Base-by-base conservation (phyloP, 805 yeast species). In the Wilhelminamyces savonicus region DNA sequence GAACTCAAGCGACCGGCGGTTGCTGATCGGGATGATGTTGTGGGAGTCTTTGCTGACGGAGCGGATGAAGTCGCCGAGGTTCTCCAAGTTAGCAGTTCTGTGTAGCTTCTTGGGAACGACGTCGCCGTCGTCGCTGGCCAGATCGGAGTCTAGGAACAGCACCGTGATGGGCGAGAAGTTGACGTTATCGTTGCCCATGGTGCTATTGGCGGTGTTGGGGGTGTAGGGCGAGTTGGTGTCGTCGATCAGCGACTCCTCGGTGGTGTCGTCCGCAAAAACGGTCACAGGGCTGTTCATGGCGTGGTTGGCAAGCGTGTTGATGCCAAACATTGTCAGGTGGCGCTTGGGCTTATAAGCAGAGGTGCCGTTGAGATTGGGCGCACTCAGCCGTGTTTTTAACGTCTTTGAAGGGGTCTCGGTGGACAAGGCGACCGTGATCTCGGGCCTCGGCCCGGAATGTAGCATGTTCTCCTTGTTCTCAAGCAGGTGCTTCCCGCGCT, bases 311-410 rank as follows among this genome's bases (percentile, higher is more conserved):
- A 17, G 8, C n/a, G n/a, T n/a, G n/a, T n/a, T n/a, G n/a, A n/a
- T n/a, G n/a, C n/a, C n/a, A n/a, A n/a, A n/a, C n/a, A n/a, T n/a
- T n/a, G n/a, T n/a, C 19, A 17, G 19, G 19, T 17, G 8, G 8
- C 19, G 19, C 19, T 17, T 17, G 19, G 19, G n/a, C n/a, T n/a
- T n/a, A n/a, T n/a, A n/a, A n/a, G 26, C 30, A 5, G 15, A 16
- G 17, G 36, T 26, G 22, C 32, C 25, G 9, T 32, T 36, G 26
- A 52, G 41, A 25, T 43, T 46, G 4, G 54, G 52, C 4, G 48
- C 48, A 26, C 53, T 48, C 3, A 48, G 39, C 20, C 53, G 32
- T 5, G 50, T 30, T 31, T 43, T 42, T 13, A 48, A 34, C 7
- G 37, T 20, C 22, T 30, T 39, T 16, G 19, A 20, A 15, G 15